phyloP scores from a whole-genome alignment of 176 grass and related monocot genomes.

The Oryza longistaminata region DNA sequence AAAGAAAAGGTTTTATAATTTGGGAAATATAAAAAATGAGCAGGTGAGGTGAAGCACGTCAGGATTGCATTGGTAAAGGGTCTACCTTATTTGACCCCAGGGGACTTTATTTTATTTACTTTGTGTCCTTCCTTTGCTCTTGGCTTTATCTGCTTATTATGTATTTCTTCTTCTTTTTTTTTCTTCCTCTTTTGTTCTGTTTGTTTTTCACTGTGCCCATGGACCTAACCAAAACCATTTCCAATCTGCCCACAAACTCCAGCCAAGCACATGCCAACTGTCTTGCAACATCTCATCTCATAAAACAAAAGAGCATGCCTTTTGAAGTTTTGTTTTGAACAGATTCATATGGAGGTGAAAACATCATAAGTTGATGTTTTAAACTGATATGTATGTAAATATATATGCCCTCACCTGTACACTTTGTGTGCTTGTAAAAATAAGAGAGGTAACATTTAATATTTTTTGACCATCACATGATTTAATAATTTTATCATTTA shows the following conservation, averaged over 20 bases:
- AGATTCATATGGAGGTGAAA: not conserved
- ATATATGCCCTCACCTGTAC: not conserved
- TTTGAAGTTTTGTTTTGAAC: conserved; percentile 29
- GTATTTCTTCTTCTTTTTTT: not conserved
- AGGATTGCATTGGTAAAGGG: conserved; percentile 61
- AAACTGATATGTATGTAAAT: not conserved
- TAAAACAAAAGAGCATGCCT: conserved; percentile 15
- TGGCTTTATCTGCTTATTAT: conserved; percentile 56
- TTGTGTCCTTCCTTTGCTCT: conserved; percentile 50
- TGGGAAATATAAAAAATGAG: conserved; percentile 48
- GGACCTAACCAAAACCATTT: conserved; percentile 51
- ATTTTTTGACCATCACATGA: not conserved
- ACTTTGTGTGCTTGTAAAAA: not conserved
- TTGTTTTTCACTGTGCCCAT: conserved; percentile 50
- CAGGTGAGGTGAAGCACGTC: conserved; percentile 59
- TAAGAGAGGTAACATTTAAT: not conserved
- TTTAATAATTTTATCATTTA: not conserved
- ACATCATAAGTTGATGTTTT: not conserved
- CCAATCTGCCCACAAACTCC: not conserved
- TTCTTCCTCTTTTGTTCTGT: conserved; percentile 15
- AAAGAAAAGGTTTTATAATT: conserved; percentile 47
- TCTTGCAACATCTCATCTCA: conserved; percentile 19
- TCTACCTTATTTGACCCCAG: conserved; percentile 51
- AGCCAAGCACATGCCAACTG: conserved; percentile 47
- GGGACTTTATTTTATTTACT: conserved; percentile 40